Base-by-base conservation (phyloP, 2,329 filamentous ascomycete genomes). In the Stylonectria norvegica region DNA sequence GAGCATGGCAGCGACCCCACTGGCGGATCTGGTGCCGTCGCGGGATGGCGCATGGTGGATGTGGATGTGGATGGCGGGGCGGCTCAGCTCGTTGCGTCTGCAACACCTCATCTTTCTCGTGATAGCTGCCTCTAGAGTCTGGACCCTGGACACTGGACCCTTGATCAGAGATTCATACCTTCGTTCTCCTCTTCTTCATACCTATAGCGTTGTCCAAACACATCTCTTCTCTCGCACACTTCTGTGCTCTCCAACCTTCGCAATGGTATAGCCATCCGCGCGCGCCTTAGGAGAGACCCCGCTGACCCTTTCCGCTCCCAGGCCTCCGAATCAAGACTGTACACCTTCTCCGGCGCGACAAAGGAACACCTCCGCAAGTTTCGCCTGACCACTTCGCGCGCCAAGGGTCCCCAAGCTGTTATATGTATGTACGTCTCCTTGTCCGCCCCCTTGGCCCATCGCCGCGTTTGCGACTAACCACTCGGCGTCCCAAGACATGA, bases 321-420 rank as follows among this genome's bases (percentile, higher is more conserved):
- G 66, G 64, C 63, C 57, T 94, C 90, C 61, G 90, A 96, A 73
- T 83, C 89, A 47, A 78, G 89, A 55, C 78, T 97, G 48, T 97
- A 95, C 71, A 88, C 86, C 44, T 95, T 97, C 78, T 94, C 89
- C 20, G 79, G 82, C 50, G 88, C 93, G 69, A 95, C 89, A 32
- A 93, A 85, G 68, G 83, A 89, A 52, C 84, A 90, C 60, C 79
- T 98, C 52, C 86, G 88, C 66, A 97, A 96, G 69, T 98, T 98
- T 71, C 86, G 93, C 36, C 77, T 98, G 19, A 81, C 85, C 18
- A 97, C 93, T 2, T 96, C 90, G 22, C 76, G 93, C 51, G 83
- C 89, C 37, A 91, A 85, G 62, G 82, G 85, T 33, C 85, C 90
- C 1, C 89, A 96, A 71, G 93, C 90, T 46, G 82, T 94, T 48